Evolutionary conservation across 306 rosid species (phyloP).

Genomic region (Aeschynomene evenia): DNA sequence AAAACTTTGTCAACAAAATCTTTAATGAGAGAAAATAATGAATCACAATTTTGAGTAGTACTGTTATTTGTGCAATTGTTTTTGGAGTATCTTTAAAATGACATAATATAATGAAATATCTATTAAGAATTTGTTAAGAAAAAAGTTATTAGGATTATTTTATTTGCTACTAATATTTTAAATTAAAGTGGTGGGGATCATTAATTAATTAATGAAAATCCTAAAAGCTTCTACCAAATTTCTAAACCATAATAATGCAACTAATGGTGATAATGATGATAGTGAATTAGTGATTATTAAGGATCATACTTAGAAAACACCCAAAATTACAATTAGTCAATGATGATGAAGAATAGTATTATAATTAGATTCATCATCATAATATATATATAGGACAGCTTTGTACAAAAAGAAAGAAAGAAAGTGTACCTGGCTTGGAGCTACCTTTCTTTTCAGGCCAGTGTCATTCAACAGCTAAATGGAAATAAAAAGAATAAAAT

Average conservation of each 20-base stretch:
- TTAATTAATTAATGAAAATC: neutral
- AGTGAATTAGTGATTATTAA: too few relatives aligned
- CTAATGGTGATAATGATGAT: constrained; percentile 32
- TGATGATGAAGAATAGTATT: constrained; percentile 17
- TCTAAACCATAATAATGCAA: constrained; percentile 5
- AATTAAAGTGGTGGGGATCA: too few relatives aligned
- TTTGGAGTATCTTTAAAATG: too few relatives aligned
- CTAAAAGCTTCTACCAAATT: neutral
- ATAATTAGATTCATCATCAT: neutral
- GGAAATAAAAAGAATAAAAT: neutral
- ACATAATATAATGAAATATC: too few relatives aligned
- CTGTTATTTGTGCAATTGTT: too few relatives aligned
- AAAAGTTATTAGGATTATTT: too few relatives aligned
- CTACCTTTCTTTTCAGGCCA: constrained; percentile 49
- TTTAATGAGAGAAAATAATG: too few relatives aligned
- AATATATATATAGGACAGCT: constrained; percentile 35
- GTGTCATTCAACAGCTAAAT: constrained; percentile 45
- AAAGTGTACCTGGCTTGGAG: constrained; percentile 46
- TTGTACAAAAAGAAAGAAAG: constrained; percentile 31
- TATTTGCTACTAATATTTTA: too few relatives aligned
- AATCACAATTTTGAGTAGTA: too few relatives aligned
- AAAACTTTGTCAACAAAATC: too few relatives aligned
- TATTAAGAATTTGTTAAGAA: too few relatives aligned
- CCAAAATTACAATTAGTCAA: constrained; percentile 20
- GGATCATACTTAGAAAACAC: constrained; percentile 6